Base-by-base conservation (phyloP, 164 flowering plant genomes). In the Chimonanthus praecox region DNA sequence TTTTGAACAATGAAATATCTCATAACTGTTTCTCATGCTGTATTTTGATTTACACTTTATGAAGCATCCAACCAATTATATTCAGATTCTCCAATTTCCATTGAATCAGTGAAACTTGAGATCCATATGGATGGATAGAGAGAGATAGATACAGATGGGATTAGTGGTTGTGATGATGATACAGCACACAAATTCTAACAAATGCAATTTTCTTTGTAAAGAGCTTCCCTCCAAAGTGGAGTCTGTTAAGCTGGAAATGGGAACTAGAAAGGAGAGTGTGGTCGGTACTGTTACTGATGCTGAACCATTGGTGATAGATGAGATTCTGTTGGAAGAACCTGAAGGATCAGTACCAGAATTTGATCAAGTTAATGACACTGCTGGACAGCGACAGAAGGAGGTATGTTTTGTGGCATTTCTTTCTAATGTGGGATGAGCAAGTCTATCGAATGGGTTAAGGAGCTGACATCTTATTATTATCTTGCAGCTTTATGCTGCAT, bases 241-340 rank as follows among this genome's bases (percentile, higher is more conserved):
- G 71, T 74, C 85, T 73, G 70, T 60, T 75, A 80, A 70, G 62
- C 51, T 71, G 70, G 92, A 85, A 74, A 70, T 73, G 72, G 84
- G 81, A 80, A 75, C 33, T 15, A 64, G 54, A 67, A 78, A 80
- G 64, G 73, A 58, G 13, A 79, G 79, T 68, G 76, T 70, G 33
- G 47, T 71, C 21, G 74, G 71, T 66, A 76, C 64, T 73, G 77
- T 72, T 18, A 15, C 49, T 61, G 83, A 81, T 61, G 15, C 81
- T 77, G 88, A 84, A 73, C 65, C 84, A 48, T 79, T 84, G 33
- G 78, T 78, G 49, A 71, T 94, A 74, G 97, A 92, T 80, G 84
- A 87, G 76, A 85, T 92, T 78, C 81, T 95, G 78, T 84, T 86
- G 11, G 82, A 79, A 76, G 89, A 83, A 75, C 74, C 87, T 71